Base-by-base conservation (phyloP, 768 basidiomycete genomes). In the Suillus subaureus region DNA sequence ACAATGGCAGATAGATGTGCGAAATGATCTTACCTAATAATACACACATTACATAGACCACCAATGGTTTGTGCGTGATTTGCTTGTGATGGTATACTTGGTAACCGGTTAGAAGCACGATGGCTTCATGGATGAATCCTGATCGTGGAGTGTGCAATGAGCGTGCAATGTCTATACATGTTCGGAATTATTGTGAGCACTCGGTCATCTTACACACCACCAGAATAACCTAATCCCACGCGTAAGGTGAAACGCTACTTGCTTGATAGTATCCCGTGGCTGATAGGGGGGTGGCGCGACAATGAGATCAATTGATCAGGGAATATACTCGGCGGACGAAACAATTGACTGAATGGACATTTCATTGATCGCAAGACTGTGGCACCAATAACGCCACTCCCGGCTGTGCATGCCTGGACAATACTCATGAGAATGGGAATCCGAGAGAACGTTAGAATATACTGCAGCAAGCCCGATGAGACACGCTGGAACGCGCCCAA, bases 171-270 rank as follows among this genome's bases (percentile, higher is more conserved):
- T 33, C 21, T 5, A 23, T 57, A 31, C 28, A 13, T 21, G 31
- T 42, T 40, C 21, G 28, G 26, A 60, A 40, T 49, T 23, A 49
- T 23, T 26, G 40, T 21, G 52, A 31, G 33, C 26, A 11, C 62
- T 31, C 62, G 42, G 56, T 13, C 35, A 63, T 28, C 62, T 61
- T 37, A 57, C 69, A 54, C 16, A 62, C 62, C 5, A 40, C 64
- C 6, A 72, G 71, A 9, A 73, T 58, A 9, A 77, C 75, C 63
- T 68, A 78, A 42, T 77, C 72, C 0, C 76, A 81, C n/a, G 74
- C 69, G 61, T 81, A 68, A 4, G 73, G 70, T 13, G 56, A 63
- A 57, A 61, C 31, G 40, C 35, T 58, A 9, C 31, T n/a, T 62
- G 35, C 49, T 33, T 37, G 33, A 35, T 56, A 57, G 26, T n/a